These are phyloP conservation scores for Anthostomella pinea DNA, from an alignment of 2,329 filamentous ascomycete genomes.

Conservation along the genomic window DNA sequence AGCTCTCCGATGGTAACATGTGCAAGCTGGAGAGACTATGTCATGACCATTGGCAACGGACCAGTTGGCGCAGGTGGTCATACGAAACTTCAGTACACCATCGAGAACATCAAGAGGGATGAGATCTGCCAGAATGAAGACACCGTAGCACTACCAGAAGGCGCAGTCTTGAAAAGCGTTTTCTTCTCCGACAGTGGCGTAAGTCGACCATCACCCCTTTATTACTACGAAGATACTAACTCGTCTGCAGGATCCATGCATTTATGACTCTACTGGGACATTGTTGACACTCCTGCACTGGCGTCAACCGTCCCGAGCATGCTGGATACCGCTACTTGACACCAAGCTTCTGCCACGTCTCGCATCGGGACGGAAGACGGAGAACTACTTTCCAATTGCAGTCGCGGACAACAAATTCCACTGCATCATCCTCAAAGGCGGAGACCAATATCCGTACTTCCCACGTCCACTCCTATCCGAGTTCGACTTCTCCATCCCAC, in stretches of 20 bases:
- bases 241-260: slow-evolving; percentile 73
- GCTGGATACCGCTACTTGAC: slow-evolving; percentile 90
- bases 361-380: slow-evolving; percentile 78
- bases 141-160: slow-evolving; percentile 76
- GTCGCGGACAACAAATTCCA: slow-evolving; percentile 91
- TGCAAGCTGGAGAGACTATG: slow-evolving; percentile 90
- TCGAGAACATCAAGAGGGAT: slow-evolving; percentile 91
- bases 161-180: slow-evolving; percentile 70
- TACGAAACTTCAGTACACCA: slow-evolving; percentile 79
- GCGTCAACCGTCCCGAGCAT: slow-evolving; percentile 79
- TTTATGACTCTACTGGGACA: slow-evolving; percentile 91
- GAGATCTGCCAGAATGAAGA: slow-evolving; percentile 95
- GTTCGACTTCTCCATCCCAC: slow-evolving; percentile 86
- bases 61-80: slow-evolving; percentile 75
- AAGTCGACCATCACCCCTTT: slow-evolving; percentile 34
- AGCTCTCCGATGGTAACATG: slow-evolving; percentile 87
- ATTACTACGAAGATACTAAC: slow-evolving; percentile 21
- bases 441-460: slow-evolving; percentile 90
- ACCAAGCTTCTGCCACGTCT: slow-evolving; percentile 81
- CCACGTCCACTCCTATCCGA: slow-evolving; percentile 86
- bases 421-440: slow-evolving; percentile 97
- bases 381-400: slow-evolving; percentile 92
- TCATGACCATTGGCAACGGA: slow-evolving; percentile 94
- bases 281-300: slow-evolving; percentile 87
- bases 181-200: slow-evolving; percentile 93